Evolutionary conservation across 2,329 filamentous ascomycete species (phyloP), one percentile per base, ranked within the genome.

Genomic region (Phialocephala subalpina): DNA sequence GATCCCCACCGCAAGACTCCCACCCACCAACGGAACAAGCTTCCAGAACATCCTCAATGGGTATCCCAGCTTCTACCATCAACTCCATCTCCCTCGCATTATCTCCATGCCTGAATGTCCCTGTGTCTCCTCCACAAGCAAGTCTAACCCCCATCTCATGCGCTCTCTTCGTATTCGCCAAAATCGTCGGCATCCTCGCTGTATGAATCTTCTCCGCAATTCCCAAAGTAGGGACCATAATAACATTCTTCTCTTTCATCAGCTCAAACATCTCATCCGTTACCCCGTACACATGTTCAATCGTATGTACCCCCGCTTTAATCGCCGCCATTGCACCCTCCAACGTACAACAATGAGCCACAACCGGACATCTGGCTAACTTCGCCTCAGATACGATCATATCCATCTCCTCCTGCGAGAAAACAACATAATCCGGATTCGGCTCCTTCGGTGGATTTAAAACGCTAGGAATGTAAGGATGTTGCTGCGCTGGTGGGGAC

Each of bases 201-300:
- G 67, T 66, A 25, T 73, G 75, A 25, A 75, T 67, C 8, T 73
- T 57, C 65, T 84, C 83, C 2, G 79, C 76, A 20, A 85, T 80
- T 0, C 82, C 77, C 2, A 87, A 76, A 0, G 85, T 87, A 1
- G 85, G 85, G 20, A 87, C 83, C 63, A 84, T 84, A 22, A 87
- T 82, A 0, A 77, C 79, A 0, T 74, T 74, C n/a, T 80, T 77
- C 27, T 80, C 75, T 18, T 70, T 75, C 83, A 87, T 82, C 14
- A 75, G 78, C 8, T 76, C 60, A 25, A 86, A 74, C 1, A 82
- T 75, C 38, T 81, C 80, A 1, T 80, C 78, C 25, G 73, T 75
- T 0, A 77, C 74, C 22, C 76, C 74, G 36, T 76, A 78, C 0
- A 77, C 81, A 62, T 85, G 83, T 74, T 86, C 83, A n/a, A 86